Evolutionary conservation across 352 stramenopile genomes (phyloP).

Genomic region (Phytophthora megakarya): DNA sequence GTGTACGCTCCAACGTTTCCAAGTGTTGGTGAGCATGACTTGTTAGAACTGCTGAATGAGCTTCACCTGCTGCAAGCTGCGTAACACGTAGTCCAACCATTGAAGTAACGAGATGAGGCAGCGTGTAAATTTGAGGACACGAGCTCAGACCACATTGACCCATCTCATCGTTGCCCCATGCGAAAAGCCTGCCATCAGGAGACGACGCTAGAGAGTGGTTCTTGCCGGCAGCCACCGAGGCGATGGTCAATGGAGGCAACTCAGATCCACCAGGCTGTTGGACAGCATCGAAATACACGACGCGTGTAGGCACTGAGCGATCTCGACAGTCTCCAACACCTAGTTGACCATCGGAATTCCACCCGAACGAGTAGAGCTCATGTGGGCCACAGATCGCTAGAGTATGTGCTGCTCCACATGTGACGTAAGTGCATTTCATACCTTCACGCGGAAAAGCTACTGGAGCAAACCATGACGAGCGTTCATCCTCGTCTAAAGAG

Average conservation of each 20-base stretch:
- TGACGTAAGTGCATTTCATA: slow-evolving; percentile 51
- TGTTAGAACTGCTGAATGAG: slow-evolving; percentile 60
- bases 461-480: slow-evolving; percentile 49
- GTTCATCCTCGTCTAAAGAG: slow-evolving; percentile 11
- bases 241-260: slow-evolving; percentile 34
- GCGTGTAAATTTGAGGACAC: slow-evolving; percentile 78
- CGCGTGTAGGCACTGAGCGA: slow-evolving; percentile 38
- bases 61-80: slow-evolving; percentile 53
- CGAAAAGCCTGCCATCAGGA: slow-evolving; percentile 61
- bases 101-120: slow-evolving; percentile 70
- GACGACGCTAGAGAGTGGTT: slow-evolving; percentile 56
- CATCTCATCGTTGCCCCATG: slow-evolving; percentile 77
- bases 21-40: slow-evolving; percentile 45
- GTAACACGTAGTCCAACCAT: slow-evolving; percentile 59
- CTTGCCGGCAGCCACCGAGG: slow-evolving; percentile 52
- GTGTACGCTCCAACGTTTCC: slow-evolving; percentile 48
- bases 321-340: slow-evolving; percentile 65
- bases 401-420: slow-evolving; percentile 67
- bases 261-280: not conserved
- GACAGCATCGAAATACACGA: slow-evolving; percentile 61
- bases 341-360: slow-evolving; percentile 64
- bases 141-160: slow-evolving; percentile 69
- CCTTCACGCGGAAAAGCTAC: slow-evolving; percentile 7
- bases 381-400: slow-evolving; percentile 46
- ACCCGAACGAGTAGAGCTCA: slow-evolving; percentile 58